Base-by-base conservation (phyloP, 148 eudicot species). In the Fagopyrum esculentum region DNA sequence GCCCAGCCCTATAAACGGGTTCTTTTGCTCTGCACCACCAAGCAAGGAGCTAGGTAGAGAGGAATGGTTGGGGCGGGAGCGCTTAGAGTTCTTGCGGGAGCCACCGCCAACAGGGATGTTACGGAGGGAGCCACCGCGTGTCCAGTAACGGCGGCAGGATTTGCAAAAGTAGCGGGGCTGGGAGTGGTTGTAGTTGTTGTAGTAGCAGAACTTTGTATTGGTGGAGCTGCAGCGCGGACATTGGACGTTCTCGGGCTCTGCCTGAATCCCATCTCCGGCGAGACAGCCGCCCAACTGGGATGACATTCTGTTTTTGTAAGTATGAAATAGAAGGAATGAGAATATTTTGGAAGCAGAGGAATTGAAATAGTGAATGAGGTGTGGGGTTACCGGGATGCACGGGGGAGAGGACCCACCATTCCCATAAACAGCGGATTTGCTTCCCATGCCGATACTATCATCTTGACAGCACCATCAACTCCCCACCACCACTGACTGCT, bases 101-200 rank as follows among this genome's bases (percentile, higher is more conserved):
- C 71, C 71, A 17, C 71, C 71, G 71, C 71, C 71, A 9, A 66
- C 71, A 47, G 71, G 71, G 71, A 66, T 66, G 71, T 66, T 66
- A 40, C 71, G 71, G 47, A 66, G 71, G 46, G 71, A 4, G 46
- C 71, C 71, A 17, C 71, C 71, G n/a, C 71, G 71, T 43, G 71
- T 66, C 71, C 71, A 66, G 71, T 66, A 66, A 5, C 71, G 71
- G 19, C 71, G 71, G 47, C 71, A 66, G 71, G 71, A 40, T 3
- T 66, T 66, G 71, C 71, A 66, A 9, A 66, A 66, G 47, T 66
- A 66, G 71, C 71, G 71, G 0, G 71, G 71, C 19, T 66, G 71
- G 1, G 71, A 66, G 9, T 35, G 71, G 19, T 66, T 66, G 46
- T 66, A 66, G 46, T 66, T 66, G 71, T 66, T 66, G 47, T 66